Percentiles rank a stretch among this genome's conserved stretches.
Conservation (phyloP, 1,284 basidiomycete genomes). For the Boletellus deceptivus region DNA sequence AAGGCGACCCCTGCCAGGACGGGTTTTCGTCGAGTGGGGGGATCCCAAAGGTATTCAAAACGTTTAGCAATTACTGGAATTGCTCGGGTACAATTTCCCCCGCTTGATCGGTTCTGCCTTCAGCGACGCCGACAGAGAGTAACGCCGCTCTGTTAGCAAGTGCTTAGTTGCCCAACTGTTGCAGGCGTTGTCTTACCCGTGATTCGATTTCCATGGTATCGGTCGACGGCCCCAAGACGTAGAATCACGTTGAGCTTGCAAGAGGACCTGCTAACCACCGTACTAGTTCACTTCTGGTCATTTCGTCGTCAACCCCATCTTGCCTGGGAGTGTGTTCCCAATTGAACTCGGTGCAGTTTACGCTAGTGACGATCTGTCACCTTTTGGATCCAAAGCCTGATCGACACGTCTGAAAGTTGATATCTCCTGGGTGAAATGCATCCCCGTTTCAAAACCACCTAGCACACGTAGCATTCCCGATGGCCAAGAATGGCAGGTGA, state of each 20-base stretch:
- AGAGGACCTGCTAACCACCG: no score
- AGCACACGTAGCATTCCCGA: no score
- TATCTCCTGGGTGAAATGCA: no score
- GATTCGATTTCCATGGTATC: conserved; percentile 9
- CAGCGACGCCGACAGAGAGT: not conserved
- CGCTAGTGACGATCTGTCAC: no score
- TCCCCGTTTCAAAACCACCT: no score
- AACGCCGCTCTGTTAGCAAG: not conserved
- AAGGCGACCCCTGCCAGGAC: conserved; percentile 4
- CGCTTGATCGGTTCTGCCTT: not conserved
- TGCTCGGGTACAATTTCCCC: conserved; percentile 14
- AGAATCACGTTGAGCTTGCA: no score
- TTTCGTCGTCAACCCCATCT: no score
- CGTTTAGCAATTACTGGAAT: conserved; percentile 12
- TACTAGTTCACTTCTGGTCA: no score
- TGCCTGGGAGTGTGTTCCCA: no score
- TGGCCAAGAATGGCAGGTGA: not conserved
- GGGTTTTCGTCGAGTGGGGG: not conserved
- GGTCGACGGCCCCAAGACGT: not conserved
- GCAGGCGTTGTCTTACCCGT: conserved; percentile 4
- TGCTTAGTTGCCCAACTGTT: conserved; percentile 6
- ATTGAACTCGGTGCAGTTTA: no score
- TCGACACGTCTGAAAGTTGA: no score
- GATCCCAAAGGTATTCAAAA: not conserved
- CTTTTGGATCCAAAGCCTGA: no score